Evolutionary conservation across 768 basidiomycete species (phyloP), one percentile per base, ranked within the genome.

Genomic region (Termitomyces sp.): DNA sequence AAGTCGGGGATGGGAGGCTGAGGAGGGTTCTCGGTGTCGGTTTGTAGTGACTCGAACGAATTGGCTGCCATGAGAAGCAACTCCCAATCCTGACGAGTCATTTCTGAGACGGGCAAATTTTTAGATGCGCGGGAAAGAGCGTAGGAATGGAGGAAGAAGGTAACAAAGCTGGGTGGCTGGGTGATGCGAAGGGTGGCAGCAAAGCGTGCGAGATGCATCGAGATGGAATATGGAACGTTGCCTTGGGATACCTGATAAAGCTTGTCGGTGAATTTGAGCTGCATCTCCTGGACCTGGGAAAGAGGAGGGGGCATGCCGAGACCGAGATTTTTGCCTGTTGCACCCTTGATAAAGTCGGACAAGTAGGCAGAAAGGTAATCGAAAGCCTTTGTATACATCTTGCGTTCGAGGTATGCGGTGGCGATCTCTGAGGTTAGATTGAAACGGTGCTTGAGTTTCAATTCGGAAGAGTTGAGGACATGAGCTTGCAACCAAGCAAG

Each of bases 71-170:
- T 75, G 1, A 80, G 62, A 18, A 88, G 62, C 7, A 77, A 66
- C 44, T 78, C 78, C 74, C 83, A 81, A 41, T 85, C 83, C 7
- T 69, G 61, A 0, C 63, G 3, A 0, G 65, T 61, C 46, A 86
- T 73, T 4, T 72, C 69, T 2, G 56, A 44, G n/a, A 63, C 49
- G 0, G 67, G 63, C 50, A 74, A 56, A 37, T 62, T 61, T 7
- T 67, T 68, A 18, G 65, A 50, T 54, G 64, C 61, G 61, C 73
- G 68, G 13, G 77, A 67, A n/a, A 72, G 61, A 9, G 70, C 70
- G 65, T 84, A 86, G 13, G 79, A 67, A 37, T 81, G 72, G 33
- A 87, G 68, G 60, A 78, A 72, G 55, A 72, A 70, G 7, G 71
- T 68, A 2, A 76, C 74, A 18, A 79, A 72, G 41, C 68, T 68